A percentile compares a stretch with the other conserved stretches of the same genome.
Evolutionary conservation across 305 asterid genomes (phyloP).

Genomic region (Fraxinus albicans): DNA sequence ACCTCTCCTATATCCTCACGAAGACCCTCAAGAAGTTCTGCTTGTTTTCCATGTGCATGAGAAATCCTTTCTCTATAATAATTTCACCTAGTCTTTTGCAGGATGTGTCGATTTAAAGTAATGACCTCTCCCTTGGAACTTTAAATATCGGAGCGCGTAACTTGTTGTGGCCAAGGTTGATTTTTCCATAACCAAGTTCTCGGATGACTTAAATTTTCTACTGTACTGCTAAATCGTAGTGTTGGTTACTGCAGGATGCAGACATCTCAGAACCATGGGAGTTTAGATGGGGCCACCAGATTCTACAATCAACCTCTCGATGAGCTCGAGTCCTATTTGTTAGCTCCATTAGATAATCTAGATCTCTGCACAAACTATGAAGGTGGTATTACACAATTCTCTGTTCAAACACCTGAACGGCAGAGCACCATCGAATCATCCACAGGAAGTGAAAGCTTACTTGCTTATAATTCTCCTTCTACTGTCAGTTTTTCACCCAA

Average conservation of each 20-base stretch:
- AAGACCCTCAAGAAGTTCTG: not conserved
- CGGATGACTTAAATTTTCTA: not conserved
- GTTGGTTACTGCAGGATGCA: slow-evolving; percentile 26
- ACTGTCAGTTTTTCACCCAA: slow-evolving; percentile 32
- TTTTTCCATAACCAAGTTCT: slow-evolving; percentile 1
- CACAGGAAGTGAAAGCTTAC: slow-evolving; percentile 23
- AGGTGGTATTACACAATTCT: slow-evolving; percentile 19
- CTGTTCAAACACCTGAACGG: slow-evolving; percentile 25
- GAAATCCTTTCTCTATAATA: not conserved
- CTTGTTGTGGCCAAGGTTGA: not conserved
- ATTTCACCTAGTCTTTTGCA: not conserved
- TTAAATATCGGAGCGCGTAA: not conserved
- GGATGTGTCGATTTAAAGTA: slow-evolving; percentile 3
- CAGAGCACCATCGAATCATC: slow-evolving; percentile 31
- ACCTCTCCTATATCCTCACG: not conserved
- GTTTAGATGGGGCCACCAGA: slow-evolving; percentile 18
- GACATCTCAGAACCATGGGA: slow-evolving; percentile 36
- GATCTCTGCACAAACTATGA: slow-evolving; percentile 26
- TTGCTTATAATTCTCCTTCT: slow-evolving; percentile 29
- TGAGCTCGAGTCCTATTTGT: slow-evolving; percentile 35
- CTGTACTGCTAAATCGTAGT: not conserved
- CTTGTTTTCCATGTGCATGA: not conserved
- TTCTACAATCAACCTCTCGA: slow-evolving; percentile 27
- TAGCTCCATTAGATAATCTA: slow-evolving; percentile 23
- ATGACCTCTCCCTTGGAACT: not conserved